Percentiles rank a stretch among this genome's conserved stretches.
These are phyloP conservation scores for Bolboschoenoplectus hybrid DNA, from an alignment of 202 grass and related monocot species.

Conservation along the genomic window DNA sequence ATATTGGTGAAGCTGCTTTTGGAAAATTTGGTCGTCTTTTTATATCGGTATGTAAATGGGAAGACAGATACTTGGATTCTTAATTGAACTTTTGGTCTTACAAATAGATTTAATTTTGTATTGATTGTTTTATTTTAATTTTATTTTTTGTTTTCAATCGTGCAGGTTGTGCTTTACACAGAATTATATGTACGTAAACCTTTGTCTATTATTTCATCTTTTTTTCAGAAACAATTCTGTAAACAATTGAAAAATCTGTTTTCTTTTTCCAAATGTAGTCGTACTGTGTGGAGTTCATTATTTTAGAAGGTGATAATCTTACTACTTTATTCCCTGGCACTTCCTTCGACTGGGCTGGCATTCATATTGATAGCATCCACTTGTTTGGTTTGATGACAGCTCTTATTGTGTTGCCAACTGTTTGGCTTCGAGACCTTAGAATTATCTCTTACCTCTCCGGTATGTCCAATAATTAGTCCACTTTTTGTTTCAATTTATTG, in stretches of 20 bases:
- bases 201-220: slow-evolving; percentile 26
- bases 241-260: slow-evolving; percentile 15
- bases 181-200: slow-evolving; percentile 85
- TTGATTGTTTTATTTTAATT: slow-evolving; percentile 40
- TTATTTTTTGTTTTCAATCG: slow-evolving; percentile 20
- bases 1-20: slow-evolving; percentile 95
- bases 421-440: slow-evolving; percentile 88
- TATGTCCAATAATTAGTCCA: slow-evolving; percentile 34
- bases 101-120: slow-evolving; percentile 19
- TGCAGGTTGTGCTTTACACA: slow-evolving; percentile 86
- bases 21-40: slow-evolving; percentile 79
- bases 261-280: slow-evolving; percentile 56
- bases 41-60: slow-evolving; percentile 57
- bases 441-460: slow-evolving; percentile 92
- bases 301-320: slow-evolving; percentile 93
- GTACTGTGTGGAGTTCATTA: slow-evolving; percentile 97
- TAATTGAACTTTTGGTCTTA: neutral
- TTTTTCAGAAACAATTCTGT: neutral
- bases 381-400: slow-evolving; percentile 82
- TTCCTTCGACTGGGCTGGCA: slow-evolving; percentile 59
- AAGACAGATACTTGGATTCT: neutral
- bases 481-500: slow-evolving; percentile 24
- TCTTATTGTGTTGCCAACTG: slow-evolving; percentile 79
- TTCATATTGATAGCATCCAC: slow-evolving; percentile 68
- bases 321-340: slow-evolving; percentile 71